Base-by-base conservation (phyloP, 257 asterid genomes). In the Rubia yunnanensis region DNA sequence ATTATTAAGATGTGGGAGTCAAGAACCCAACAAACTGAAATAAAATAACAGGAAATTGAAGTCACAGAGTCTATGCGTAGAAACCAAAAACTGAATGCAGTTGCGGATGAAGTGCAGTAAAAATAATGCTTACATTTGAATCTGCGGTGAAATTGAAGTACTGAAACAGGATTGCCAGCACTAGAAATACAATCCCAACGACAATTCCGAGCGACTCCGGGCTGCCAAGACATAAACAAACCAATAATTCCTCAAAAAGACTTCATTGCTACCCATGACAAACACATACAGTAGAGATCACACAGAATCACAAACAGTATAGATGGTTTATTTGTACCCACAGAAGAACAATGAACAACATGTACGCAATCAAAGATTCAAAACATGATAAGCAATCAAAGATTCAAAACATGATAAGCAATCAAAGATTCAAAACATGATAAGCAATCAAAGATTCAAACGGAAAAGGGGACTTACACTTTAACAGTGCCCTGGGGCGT, bases 141-240 rank as follows among this genome's bases (percentile, higher is more conserved):
- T 88, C 92, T 34, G 91, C 83, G n/a, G 92, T 79, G 80, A 84
- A 82, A 82, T 86, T 86, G 66, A 59, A 69, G 24, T 66, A 80
- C 64, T 87, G 96, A 76, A 92, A 92, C 79, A 92, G 79, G 74
- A 89, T 92, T 27, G 89, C 79, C 70, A 87, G 81, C 10, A 86
- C 96, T 50, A 92, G 86, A 73, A 89, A 92, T 55, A 92, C 88
- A 35, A 79, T 80, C 68, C 91, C 96, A 62, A 89, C 86, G 26
- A 87, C 91, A 59, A 92, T 87, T 28, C 98, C 98, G 85, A 92
- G 72, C 1, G 98, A 89, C 71, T 92, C 97, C 39, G 98, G 98
- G 81, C 98, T 92, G 97, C 80, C 72, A 27, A 72, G 63, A 30
- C 34, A 22, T 39, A 1, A 49, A 48, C 52, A 7, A 34, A 36